Evolutionary conservation across 2,329 filamentous ascomycete genomes (phyloP).

Genomic region (Teratosphaeria nubilosa): DNA sequence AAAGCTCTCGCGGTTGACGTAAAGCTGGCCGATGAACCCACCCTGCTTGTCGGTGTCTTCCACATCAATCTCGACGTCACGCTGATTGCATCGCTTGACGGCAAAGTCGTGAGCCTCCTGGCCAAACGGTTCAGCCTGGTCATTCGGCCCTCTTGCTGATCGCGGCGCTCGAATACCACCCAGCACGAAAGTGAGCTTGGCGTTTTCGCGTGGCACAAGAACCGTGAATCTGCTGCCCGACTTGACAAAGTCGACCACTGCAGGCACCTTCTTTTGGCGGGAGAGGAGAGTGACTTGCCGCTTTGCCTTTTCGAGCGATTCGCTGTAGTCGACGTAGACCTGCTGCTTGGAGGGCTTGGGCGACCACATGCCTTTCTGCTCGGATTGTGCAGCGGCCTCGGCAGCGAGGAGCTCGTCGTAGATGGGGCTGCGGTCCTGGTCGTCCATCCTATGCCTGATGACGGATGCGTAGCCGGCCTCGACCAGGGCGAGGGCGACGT

Average conservation of each 20-base stretch:
- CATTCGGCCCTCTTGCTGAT: constrained; percentile 69
- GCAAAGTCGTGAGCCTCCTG: constrained; percentile 91
- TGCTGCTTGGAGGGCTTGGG: constrained; percentile 75
- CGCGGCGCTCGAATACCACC: constrained; percentile 85
- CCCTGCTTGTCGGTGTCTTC: constrained; percentile 93
- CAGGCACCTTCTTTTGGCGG: constrained; percentile 84
- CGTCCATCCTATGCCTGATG: constrained; percentile 88
- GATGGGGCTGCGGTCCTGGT: constrained; percentile 84
- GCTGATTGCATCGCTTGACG: constrained; percentile 77
- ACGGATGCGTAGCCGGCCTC: constrained; percentile 90
- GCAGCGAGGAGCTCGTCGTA: constrained; percentile 81
- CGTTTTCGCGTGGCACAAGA: constrained; percentile 80
- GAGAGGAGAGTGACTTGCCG: constrained; percentile 80
- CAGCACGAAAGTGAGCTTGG: constrained; percentile 90
- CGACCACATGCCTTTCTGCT: constrained; percentile 91
- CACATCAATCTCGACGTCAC: constrained; percentile 92
- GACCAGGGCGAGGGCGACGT: constrained; percentile 74
- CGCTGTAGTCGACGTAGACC: constrained; percentile 80
- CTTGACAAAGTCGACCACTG: constrained; percentile 94
- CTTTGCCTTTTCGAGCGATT: constrained; percentile 89
- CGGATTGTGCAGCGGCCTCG: constrained; percentile 71
- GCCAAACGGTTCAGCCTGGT: constrained; percentile 84
- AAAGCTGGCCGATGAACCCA: constrained; percentile 91
- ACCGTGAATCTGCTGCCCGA: constrained; percentile 91
- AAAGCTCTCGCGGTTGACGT: constrained; percentile 90